phyloP scores from a whole-genome alignment of 768 basidiomycete genomes.

The Antrodiella citrinella region DNA sequence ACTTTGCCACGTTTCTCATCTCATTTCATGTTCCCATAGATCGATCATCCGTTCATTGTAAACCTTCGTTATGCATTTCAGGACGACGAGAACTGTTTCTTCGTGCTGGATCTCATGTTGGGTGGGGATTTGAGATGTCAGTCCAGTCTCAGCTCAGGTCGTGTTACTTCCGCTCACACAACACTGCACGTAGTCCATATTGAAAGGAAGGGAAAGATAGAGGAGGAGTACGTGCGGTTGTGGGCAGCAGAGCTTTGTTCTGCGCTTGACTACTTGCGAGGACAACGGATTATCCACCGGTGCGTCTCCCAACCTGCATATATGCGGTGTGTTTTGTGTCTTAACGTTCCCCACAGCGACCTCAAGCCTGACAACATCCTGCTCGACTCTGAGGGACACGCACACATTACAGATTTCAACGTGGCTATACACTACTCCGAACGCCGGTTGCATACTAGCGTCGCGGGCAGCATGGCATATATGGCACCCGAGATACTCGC shows the following conservation, averaged over 20 bases:
- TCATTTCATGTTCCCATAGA: conserved; percentile 31
- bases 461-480: conserved; percentile 98
- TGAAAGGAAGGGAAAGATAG: conserved; percentile 58
- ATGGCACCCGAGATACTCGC: conserved; percentile 98
- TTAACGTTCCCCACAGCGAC: conserved; percentile 46
- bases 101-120: conserved; percentile 93
- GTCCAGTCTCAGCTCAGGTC: conserved; percentile 22
- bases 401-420: conserved; percentile 97
- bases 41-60: conserved; percentile 85
- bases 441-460: conserved; percentile 78
- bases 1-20: neutral
- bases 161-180: conserved; percentile 1
- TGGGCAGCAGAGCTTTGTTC: conserved; percentile 85
- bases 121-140: conserved; percentile 89
- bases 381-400: conserved; percentile 88
- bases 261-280: conserved; percentile 84
- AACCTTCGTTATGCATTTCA: conserved; percentile 95
- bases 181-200: conserved; percentile 58
- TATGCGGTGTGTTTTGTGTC: too few relatives aligned
- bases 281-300: conserved; percentile 92
- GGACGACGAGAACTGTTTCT: conserved; percentile 96
- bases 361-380: conserved; percentile 97
- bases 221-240: conserved; percentile 72
- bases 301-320: conserved; percentile 29
- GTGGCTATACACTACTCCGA: conserved; percentile 98